Conservation (phyloP, 2,329 filamentous ascomycete species). For the Apiospora rasikravindrae region DNA sequence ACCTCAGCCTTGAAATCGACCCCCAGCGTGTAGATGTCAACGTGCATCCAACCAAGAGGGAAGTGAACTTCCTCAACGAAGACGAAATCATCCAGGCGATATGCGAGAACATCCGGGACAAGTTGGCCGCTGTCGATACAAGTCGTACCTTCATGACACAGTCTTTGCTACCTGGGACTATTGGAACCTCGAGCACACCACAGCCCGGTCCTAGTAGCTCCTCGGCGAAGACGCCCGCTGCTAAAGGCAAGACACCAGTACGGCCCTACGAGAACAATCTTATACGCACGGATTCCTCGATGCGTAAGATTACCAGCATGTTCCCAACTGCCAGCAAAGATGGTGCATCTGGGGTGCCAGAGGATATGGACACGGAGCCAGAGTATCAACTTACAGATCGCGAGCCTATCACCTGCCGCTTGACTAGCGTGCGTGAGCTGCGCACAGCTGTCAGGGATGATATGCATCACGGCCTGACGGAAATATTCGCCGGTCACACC, state of each 20-base stretch:
- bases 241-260: conserved; percentile 49
- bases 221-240: conserved; percentile 39
- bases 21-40: conserved; percentile 94
- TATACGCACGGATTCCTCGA: conserved; percentile 84
- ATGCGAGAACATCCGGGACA: conserved; percentile 78
- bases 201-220: conserved; percentile 36
- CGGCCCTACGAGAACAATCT: conserved; percentile 84
- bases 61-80: conserved; percentile 97
- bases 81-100: conserved; percentile 92
- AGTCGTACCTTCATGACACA: conserved; percentile 96
- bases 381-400: conserved; percentile 74
- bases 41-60: conserved; percentile 93
- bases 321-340: conserved; percentile 62
- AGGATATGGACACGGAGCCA: conserved; percentile 42
- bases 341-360: conserved; percentile 36
- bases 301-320: conserved; percentile 97
- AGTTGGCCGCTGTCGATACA: conserved; percentile 85
- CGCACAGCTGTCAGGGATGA: conserved; percentile 79
- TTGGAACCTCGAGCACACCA: conserved; percentile 35
- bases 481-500: conserved; percentile 85
- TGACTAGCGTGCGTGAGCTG: conserved; percentile 86
- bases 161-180: conserved; percentile 77
- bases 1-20: conserved; percentile 91
- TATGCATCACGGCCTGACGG: conserved; percentile 85
- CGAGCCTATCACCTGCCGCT: conserved; percentile 70